Base-by-base conservation (phyloP, 164 flowering plant species). In the Stephania yunnanensis region DNA sequence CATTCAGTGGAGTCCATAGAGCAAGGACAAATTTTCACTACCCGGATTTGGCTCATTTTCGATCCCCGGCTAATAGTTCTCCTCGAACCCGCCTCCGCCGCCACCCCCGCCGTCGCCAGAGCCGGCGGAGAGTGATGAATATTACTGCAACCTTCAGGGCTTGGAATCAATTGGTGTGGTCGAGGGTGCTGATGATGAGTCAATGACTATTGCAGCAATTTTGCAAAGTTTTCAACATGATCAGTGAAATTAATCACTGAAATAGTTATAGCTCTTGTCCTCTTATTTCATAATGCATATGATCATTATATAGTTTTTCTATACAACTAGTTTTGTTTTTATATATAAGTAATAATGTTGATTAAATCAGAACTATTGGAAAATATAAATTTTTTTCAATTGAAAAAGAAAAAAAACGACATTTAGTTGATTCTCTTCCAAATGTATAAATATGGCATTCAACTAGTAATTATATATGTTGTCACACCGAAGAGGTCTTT, bases 11-110 rank as follows among this genome's bases (percentile, higher is more conserved):
- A 1, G 25, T 83, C 36, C 74, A 72, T n/a, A 79, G 53, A 46
- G 84, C 84, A 63, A 77, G 86, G 4, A 83, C 86, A 3, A 83
- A 83, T 61, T 83, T 83, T 69, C 73, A 13, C 15, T 81, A 83
- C 61, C 82, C 82, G 9, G 73, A 78, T 44, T 61, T 73, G 71
- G 50, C 67, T 67, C 75, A 53, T 36, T 74, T 55, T 19, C 17
- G 6, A 1, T 20, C 68, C 19, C 17, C 19, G 13, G 63, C 68
- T 4, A 42, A 76, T 42, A 64, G 75, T 8, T 76, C 75, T 0
- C 76, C 73, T 1, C 19, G 17, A 55, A 19, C 63, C 63, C 19
- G 19, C 19, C 50, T 7, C 78, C 77, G 0, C 73, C 75, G 0
- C 77, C 75, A 1, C 77, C 77, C 6, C 74, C 74, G 1, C 73